Evolutionary conservation across 2,329 filamentous ascomycete species (phyloP).

Genomic region (Alternaria dauci): DNA sequence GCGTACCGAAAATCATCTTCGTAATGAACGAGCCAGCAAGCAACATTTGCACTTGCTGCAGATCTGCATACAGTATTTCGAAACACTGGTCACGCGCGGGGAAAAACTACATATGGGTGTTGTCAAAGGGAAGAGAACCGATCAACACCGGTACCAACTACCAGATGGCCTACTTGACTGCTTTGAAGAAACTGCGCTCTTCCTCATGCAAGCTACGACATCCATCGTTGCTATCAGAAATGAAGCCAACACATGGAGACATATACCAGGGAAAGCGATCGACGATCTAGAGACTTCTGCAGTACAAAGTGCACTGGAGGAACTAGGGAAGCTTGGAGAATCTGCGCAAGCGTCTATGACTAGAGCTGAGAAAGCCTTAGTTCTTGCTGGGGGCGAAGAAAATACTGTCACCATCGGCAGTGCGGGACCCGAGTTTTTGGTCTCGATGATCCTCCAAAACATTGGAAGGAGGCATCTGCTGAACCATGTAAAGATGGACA

Average conservation of each 20-base stretch:
- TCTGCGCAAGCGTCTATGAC: constrained; percentile 13
- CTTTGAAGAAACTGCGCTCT: constrained; percentile 16
- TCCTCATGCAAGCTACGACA: constrained; percentile 8
- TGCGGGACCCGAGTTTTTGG: constrained; percentile 8
- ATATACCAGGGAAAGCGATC: background rate
- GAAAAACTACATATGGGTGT: constrained; percentile 6
- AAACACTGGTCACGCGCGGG: constrained; percentile 1
- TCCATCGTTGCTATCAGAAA: constrained; percentile 3
- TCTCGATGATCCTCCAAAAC: constrained; percentile 4
- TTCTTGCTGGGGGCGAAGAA: constrained; percentile 1
- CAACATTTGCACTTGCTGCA: constrained; percentile 1
- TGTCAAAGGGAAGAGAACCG: background rate
- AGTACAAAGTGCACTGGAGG: constrained; percentile 6
- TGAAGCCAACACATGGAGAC: background rate
- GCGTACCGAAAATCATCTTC: constrained; percentile 2
- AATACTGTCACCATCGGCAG: constrained; percentile 2
- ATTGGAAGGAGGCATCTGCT: background rate
- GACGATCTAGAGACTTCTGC: background rate
- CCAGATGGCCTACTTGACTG: constrained; percentile 15
- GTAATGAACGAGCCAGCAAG: constrained; percentile 4
- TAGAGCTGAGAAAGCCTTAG: constrained; percentile 13
- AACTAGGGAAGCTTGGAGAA: constrained; percentile 5
- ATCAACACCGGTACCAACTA: background rate
- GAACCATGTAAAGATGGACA: constrained; percentile 2
- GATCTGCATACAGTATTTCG: constrained; percentile 5